Conservation (phyloP, 805 yeast genomes). For the Starmera pachycereana region DNA sequence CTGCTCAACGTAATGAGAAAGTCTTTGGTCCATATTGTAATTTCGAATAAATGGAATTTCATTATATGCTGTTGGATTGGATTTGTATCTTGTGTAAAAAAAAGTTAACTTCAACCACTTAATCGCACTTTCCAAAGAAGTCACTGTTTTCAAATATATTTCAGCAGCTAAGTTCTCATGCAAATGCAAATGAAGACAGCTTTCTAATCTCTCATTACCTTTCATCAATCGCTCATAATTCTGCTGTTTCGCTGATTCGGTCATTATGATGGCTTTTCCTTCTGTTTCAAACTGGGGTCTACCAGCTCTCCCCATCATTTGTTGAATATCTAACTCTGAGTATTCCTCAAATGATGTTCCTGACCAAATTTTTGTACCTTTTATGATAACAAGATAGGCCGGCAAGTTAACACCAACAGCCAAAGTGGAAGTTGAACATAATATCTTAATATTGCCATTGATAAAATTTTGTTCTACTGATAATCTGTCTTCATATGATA, state of each 20-base stretch:
- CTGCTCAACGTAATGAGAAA: conserved; percentile 24
- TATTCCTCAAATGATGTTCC: conserved; percentile 41
- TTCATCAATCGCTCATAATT: conserved; percentile 31
- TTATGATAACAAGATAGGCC: conserved; percentile 48
- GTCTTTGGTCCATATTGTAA: conserved; percentile 20
- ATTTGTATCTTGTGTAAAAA: conserved; percentile 33
- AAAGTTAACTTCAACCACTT: conserved; percentile 40
- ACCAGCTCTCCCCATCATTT: conserved; percentile 62
- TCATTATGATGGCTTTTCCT: conserved; percentile 38
- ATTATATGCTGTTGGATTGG: conserved; percentile 31
- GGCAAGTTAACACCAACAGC: conserved; percentile 56
- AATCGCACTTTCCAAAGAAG: conserved; percentile 26
- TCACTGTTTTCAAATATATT: conserved; percentile 29
- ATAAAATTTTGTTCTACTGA: conserved; percentile 35
- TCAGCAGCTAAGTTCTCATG: conserved; percentile 35
- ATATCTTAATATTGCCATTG: conserved; percentile 29
- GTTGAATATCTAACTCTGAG: conserved; percentile 43
- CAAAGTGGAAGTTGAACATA: conserved; percentile 50
- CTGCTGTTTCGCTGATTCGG: conserved; percentile 23
- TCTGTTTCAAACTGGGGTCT: conserved; percentile 46
- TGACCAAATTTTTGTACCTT: conserved; percentile 52
- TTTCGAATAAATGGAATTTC: conserved; percentile 15
- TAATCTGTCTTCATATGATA: conserved; percentile 34
- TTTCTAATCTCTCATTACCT: conserved; percentile 36
- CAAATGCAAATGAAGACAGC: conserved; percentile 30